Evolutionary conservation across 2,329 filamentous ascomycete species (phyloP), one percentile per base, ranked within the genome.

Genomic region (Venturia asperata): DNA sequence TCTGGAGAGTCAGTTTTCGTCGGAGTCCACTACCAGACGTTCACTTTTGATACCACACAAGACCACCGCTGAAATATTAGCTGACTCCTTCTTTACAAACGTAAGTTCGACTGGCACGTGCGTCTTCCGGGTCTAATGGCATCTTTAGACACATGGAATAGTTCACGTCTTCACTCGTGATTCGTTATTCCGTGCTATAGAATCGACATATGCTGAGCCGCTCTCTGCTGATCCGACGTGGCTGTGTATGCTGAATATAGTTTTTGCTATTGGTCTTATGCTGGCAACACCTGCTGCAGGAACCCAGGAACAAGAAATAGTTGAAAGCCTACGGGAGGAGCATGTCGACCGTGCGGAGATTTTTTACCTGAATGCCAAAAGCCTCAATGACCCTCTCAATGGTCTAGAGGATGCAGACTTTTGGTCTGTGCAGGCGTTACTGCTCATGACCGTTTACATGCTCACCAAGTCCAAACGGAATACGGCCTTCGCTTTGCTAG

Each of bases 371-470:
- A 84, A 81, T 67, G 86, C 85, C 5, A 85, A 82, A 68, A 78
- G 77, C 52, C 75, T 87, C 19, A 76, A 76, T 43, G 78, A 81
- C 64, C 79, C 78, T 10, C 72, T 77, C 64, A 76, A 73, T 3
- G 78, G 83, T 0, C 81, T 87, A 61, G 85, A 87, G 70, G 83
- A 87, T 69, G 83, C 82, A 27, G 82, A 86, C 65, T 82, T 88
- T 66, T 87, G 85, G 83, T 84, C 84, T 15, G 80, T 89, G 60
- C 85, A 88, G 70, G 84, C 85, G 1, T 75, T 88, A 55, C 74
- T 84, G 0, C 74, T 89, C 43, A 87, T 88, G 82, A 80, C 85
- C 0, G 73, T 87, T 1, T 89, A 87, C 70, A 85, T 83, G 81
- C 74, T 89, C 19, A 79, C 81, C 2, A 79, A 85, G 17, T 85